A percentile compares a stretch with the other conserved stretches of the same genome.
Conservation (phyloP, 495 filamentous ascomycete genomes). For the Aspergillus mulundensis region DNA sequence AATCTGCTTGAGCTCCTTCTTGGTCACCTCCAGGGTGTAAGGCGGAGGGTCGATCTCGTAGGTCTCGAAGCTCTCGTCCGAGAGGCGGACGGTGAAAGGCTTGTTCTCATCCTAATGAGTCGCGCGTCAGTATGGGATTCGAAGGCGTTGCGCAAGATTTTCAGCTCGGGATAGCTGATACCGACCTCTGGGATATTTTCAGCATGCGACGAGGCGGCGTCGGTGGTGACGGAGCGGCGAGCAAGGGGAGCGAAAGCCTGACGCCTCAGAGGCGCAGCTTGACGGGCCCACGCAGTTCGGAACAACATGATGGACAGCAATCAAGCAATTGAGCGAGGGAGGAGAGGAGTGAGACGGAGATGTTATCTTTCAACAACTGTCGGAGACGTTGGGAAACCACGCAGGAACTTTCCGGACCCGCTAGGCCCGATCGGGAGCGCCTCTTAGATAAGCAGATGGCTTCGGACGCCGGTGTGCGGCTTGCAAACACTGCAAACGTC, state of each 20-base stretch:
- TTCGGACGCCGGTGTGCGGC: conserved; percentile 30
- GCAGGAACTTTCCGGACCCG: conserved; percentile 33
- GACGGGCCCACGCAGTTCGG: conserved; percentile 40
- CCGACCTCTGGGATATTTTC: conserved; percentile 64
- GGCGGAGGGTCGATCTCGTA: conserved; percentile 96
- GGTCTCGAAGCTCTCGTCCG: conserved; percentile 97
- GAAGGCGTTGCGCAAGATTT: not conserved
- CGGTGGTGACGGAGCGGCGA: conserved; percentile 81
- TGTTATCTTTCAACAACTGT: conserved; percentile 25
- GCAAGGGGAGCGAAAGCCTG: conserved; percentile 51
- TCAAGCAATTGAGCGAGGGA: conserved; percentile 26
- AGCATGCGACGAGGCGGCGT: conserved; percentile 86
- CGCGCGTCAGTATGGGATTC: conserved; percentile 23
- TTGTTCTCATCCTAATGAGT: conserved; percentile 78
- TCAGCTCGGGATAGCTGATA: conserved; percentile 31
- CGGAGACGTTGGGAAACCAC: conserved; percentile 36
- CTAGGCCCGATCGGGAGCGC: conserved; percentile 17
- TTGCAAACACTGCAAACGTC: conserved; percentile 2
- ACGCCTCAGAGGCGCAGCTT: conserved; percentile 50
- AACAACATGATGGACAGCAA: conserved; percentile 40
- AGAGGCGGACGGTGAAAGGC: conserved; percentile 86
- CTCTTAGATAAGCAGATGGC: conserved; percentile 35
- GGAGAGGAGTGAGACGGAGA: conserved; percentile 16
- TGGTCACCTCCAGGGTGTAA: conserved; percentile 87
- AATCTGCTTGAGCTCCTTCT: conserved; percentile 97